A percentile compares a stretch with the other conserved stretches of the same genome.
These are phyloP conservation scores for Agapanthus africanus DNA, from an alignment of 106 monocot species.

Conservation along the genomic window DNA sequence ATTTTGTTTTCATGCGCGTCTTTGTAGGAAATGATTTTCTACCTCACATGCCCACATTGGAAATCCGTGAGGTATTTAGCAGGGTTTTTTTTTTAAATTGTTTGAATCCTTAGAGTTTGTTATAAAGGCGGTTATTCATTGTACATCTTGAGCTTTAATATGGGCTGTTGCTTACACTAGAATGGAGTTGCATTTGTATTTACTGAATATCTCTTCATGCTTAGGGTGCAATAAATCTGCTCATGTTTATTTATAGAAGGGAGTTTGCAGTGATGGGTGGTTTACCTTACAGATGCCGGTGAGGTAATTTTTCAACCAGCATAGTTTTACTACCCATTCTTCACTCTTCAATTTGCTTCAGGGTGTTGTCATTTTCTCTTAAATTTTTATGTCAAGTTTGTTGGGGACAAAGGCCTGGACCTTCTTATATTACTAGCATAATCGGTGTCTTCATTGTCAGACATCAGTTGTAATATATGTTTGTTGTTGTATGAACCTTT, in stretches of 20 bases:
- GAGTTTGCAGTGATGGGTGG: conserved; percentile 88
- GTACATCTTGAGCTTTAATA: background rate
- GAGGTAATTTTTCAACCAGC: conserved; percentile 55
- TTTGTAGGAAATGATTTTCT: conserved; percentile 99
- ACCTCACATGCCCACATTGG: conserved; percentile 95
- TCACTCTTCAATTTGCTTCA: background rate
- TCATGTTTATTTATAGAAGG: conserved; percentile 73
- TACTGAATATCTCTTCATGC: conserved; percentile 1
- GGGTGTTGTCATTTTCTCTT: background rate
- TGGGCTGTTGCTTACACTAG: background rate
- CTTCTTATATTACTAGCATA: background rate
- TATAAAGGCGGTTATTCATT: too few species aligned
- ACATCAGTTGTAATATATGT: background rate
- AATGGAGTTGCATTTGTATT: background rate
- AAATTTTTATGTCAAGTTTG: background rate
- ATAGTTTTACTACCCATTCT: background rate
- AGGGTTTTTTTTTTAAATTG: background rate
- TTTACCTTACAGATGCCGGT: conserved; percentile 84
- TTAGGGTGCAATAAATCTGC: conserved; percentile 92
- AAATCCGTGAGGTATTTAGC: conserved; percentile 83
- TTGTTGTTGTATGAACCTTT: background rate
- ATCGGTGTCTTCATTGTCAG: too few species aligned
- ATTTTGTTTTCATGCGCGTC: conserved; percentile 94
- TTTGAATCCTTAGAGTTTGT: background rate
- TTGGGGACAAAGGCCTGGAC: background rate